A percentile compares a stretch with the other conserved stretches of the same genome.
These are phyloP conservation scores for Cladophialophora chaetospira DNA, from an alignment of 2,329 filamentous ascomycete genomes.

Conservation along the genomic window DNA sequence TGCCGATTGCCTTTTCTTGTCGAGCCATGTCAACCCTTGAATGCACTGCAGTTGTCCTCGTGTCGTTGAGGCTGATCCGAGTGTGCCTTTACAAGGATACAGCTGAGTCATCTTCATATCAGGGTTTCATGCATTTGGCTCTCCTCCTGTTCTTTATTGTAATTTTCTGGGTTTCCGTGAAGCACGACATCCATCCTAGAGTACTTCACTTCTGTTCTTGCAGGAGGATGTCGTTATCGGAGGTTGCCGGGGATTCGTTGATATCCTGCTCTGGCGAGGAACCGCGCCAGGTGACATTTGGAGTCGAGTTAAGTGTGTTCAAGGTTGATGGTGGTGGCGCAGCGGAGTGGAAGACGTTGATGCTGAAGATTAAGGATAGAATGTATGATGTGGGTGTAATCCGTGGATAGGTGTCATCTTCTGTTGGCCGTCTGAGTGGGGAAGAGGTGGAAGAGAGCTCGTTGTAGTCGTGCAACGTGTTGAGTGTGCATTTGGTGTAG, in stretches of 20 bases:
- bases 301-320: background rate
- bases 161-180: constrained; percentile 12
- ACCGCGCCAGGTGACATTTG: constrained; percentile 5
- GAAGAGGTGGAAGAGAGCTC: background rate
- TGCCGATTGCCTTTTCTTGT: too few relatives aligned
- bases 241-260: background rate
- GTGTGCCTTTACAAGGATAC: too few relatives aligned
- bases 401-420: background rate
- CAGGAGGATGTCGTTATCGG: background rate
- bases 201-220: background rate
- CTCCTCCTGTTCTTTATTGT: constrained; percentile 34
- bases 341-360: background rate
- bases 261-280: constrained; percentile 1
- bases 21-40: too few relatives aligned
- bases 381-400: background rate
- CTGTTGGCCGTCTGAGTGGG: background rate
- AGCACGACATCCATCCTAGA: constrained; percentile 17
- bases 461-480: background rate
- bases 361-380: background rate
- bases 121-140: constrained; percentile 16
- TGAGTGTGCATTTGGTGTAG: background rate
- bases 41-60: too few relatives aligned
- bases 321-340: background rate
- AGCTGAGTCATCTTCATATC: too few relatives aligned
- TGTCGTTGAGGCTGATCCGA: too few relatives aligned